These are phyloP conservation scores for Celoporthe dispersa DNA, from an alignment of 2,329 filamentous ascomycete species.

Conservation along the genomic window DNA sequence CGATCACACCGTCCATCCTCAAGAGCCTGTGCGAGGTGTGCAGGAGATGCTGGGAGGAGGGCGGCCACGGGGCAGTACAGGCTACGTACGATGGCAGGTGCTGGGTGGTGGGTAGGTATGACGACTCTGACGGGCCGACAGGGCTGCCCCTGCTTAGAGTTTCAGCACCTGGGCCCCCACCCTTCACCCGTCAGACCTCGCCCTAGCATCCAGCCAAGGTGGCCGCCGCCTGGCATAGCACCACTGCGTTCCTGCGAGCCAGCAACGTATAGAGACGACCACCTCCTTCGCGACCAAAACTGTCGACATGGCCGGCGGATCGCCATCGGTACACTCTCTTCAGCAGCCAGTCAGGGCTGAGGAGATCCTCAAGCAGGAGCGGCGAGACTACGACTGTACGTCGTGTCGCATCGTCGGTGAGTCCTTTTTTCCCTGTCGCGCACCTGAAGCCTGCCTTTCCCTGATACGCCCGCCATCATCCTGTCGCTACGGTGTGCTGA, in stretches of 20 bases:
- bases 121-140: neutral
- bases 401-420: constrained; percentile 74
- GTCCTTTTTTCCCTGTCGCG: constrained; percentile 35
- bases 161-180: neutral
- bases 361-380: constrained; percentile 55
- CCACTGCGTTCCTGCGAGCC: neutral
- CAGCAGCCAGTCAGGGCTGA: constrained; percentile 67
- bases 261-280: neutral
- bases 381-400: constrained; percentile 68
- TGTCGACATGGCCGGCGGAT: constrained; percentile 49
- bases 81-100: neutral
- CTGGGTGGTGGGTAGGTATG: neutral
- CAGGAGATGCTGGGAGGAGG: neutral
- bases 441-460: too few relatives aligned
- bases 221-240: neutral
- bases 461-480: too few relatives aligned
- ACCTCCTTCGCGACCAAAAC: neutral
- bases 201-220: too few relatives aligned
- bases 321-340: constrained; percentile 56
- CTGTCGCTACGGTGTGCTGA: neutral
- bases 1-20: constrained; percentile 80
- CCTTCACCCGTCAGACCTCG: neutral
- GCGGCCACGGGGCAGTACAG: too few relatives aligned
- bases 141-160: neutral
- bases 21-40: neutral